Evolutionary conservation across 2,329 filamentous ascomycete species (phyloP).

Genomic region (Fusarium mangiferae): DNA sequence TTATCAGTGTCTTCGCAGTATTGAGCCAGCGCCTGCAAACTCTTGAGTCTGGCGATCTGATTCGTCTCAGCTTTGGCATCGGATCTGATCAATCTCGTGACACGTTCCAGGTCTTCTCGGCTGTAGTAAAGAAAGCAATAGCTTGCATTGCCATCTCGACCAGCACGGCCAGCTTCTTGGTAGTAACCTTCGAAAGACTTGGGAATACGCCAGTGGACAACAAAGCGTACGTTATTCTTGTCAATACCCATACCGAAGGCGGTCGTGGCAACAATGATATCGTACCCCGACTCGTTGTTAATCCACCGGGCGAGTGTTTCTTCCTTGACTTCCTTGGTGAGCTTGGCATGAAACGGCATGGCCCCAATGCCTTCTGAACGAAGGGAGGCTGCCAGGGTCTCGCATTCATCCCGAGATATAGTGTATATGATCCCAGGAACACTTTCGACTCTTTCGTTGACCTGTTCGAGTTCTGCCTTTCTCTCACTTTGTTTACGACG

Average conservation of each 20-base stretch:
- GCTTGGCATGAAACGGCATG: constrained; percentile 76
- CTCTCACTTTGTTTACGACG: constrained; percentile 72
- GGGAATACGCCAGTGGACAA: constrained; percentile 92
- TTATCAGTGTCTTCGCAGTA: constrained; percentile 82
- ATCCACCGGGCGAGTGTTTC: constrained; percentile 79
- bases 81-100: constrained; percentile 66
- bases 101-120: constrained; percentile 83
- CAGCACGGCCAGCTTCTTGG: constrained; percentile 92
- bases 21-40: constrained; percentile 73
- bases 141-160: constrained; percentile 87
- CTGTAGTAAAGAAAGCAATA: constrained; percentile 93
- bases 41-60: constrained; percentile 66
- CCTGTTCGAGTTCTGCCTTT: constrained; percentile 65
- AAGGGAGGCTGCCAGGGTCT: constrained; percentile 73
- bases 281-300: constrained; percentile 78
- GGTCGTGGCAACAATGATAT: constrained; percentile 93
- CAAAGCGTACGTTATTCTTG: constrained; percentile 93
- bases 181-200: constrained; percentile 97
- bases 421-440: constrained; percentile 86
- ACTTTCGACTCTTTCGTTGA: constrained; percentile 67
- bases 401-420: constrained; percentile 78
- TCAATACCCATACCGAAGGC: constrained; percentile 99
- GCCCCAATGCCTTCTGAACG: constrained; percentile 77
- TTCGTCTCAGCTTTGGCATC: constrained; percentile 54
- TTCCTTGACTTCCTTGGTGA: constrained; percentile 75